Percentiles rank a stretch among this genome's conserved stretches.
Conservation (phyloP, 140 eudicot genomes). For the Stevia rebaudiana region DNA sequence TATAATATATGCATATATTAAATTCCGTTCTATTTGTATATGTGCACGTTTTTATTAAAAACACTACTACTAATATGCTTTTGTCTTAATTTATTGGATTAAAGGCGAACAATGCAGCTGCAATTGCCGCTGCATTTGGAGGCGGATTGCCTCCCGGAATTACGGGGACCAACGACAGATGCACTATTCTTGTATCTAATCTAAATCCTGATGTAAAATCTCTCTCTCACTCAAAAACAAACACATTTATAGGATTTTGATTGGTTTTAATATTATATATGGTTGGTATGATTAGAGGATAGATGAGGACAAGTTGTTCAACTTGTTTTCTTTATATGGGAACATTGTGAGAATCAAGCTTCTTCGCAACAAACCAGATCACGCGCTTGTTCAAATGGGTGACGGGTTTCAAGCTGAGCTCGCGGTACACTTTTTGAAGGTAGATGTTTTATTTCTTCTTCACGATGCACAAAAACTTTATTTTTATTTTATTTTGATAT, state of each 20-base stretch:
- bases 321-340: constrained; percentile 86
- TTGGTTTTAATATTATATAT: neutral
- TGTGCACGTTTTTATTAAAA: neutral
- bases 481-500: too few relatives aligned
- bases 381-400: constrained; percentile 93
- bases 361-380: constrained; percentile 92
- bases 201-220: constrained; percentile 74
- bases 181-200: constrained; percentile 82
- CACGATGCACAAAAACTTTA: neutral
- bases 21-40: too few relatives aligned
- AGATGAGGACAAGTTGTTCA: constrained; percentile 92
- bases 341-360: constrained; percentile 86
- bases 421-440: constrained; percentile 94
- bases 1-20: neutral
- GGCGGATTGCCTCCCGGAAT: constrained; percentile 87
- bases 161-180: constrained; percentile 83
- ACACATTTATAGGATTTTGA: neutral
- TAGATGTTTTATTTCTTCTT: constrained; percentile 9
- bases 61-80: constrained; percentile 8
- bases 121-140: constrained; percentile 95
- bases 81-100: constrained; percentile 12
- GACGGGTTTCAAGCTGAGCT: constrained; percentile 96
- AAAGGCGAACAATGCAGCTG: constrained; percentile 78
- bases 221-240: neutral
- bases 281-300: constrained; percentile 46